Percentiles rank a stretch among this genome's conserved stretches.
Conservation (phyloP, 805 yeast genomes). For the Ogataea glucozyma region DNA sequence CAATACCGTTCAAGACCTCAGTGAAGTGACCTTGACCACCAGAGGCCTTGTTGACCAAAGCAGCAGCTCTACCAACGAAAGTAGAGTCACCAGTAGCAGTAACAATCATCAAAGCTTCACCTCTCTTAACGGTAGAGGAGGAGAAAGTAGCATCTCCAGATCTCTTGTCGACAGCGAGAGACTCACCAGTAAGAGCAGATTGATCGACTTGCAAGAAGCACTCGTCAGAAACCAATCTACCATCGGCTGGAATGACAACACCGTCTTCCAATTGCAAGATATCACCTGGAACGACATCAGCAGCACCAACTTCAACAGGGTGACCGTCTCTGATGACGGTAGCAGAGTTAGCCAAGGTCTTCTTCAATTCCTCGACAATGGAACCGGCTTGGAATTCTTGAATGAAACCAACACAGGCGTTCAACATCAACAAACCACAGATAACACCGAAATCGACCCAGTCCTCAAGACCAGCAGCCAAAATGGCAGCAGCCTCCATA, state of each 20-base stretch:
- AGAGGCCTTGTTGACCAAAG: constrained; percentile 91
- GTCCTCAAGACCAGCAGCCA: constrained; percentile 95
- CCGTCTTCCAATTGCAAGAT: constrained; percentile 91
- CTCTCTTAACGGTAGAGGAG: constrained; percentile 92
- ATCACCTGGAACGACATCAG: constrained; percentile 94
- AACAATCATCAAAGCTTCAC: constrained; percentile 92
- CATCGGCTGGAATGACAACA: constrained; percentile 90
- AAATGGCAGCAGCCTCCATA: constrained; percentile 94
- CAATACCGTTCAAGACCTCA: constrained; percentile 96
- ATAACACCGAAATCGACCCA: constrained; percentile 99
- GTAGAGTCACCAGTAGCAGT: constrained; percentile 95
- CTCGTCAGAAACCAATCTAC: constrained; percentile 83
- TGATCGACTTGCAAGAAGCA: constrained; percentile 90
- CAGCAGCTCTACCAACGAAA: constrained; percentile 96
- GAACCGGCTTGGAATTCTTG: constrained; percentile 99
- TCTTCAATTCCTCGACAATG: constrained; percentile 93
- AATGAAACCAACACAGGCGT: constrained; percentile 92
- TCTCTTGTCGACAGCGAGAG: constrained; percentile 91
- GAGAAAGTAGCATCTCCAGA: constrained; percentile 86
- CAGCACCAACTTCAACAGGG: constrained; percentile 71
- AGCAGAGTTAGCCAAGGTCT: constrained; percentile 90
- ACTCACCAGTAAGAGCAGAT: constrained; percentile 97
- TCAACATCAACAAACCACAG: constrained; percentile 79
- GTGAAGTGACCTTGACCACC: constrained; percentile 96
- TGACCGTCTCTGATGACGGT: constrained; percentile 81